Conservation (phyloP, 371 early-diverging fungal genomes). For the Globomyces sp. region DNA sequence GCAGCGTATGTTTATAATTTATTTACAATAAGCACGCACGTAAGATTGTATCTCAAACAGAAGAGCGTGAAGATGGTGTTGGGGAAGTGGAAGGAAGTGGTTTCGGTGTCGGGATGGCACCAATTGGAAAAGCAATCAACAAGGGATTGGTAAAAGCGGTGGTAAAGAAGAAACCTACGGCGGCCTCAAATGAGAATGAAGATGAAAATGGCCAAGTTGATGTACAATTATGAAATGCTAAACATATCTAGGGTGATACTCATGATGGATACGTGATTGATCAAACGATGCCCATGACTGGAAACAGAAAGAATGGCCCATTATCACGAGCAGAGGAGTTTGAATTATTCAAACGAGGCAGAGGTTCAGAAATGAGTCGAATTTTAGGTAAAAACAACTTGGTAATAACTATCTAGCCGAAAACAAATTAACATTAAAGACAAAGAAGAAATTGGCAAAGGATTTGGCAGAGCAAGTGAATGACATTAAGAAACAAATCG, state of each 20-base stretch:
- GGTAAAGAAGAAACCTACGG: no score
- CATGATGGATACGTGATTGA: neutral
- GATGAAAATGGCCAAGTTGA: no score
- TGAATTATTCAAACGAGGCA: constrained; percentile 48
- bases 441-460: constrained; percentile 43
- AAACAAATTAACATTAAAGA: constrained; percentile 37
- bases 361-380: constrained; percentile 46
- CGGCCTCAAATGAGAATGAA: no score
- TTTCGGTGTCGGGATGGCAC: constrained; percentile 53
- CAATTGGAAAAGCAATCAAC: constrained; percentile 17
- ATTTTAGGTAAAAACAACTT: constrained; percentile 53
- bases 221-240: no score
- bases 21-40: neutral
- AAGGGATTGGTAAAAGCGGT: neutral
- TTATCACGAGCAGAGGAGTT: constrained; percentile 51
- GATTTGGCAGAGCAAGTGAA: constrained; percentile 42
- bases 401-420: constrained; percentile 20
- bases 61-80: constrained; percentile 49
- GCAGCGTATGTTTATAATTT: neutral
- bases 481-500: constrained; percentile 41
- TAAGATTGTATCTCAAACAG: neutral
- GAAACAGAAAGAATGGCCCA: constrained; percentile 6
- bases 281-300: neutral
- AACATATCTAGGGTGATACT: neutral
- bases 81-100: constrained; percentile 53